Evolutionary conservation across 495 filamentous ascomycete genomes (phyloP), one percentile per base, ranked within the genome.

Genomic region (Penicillium coprophilum): DNA sequence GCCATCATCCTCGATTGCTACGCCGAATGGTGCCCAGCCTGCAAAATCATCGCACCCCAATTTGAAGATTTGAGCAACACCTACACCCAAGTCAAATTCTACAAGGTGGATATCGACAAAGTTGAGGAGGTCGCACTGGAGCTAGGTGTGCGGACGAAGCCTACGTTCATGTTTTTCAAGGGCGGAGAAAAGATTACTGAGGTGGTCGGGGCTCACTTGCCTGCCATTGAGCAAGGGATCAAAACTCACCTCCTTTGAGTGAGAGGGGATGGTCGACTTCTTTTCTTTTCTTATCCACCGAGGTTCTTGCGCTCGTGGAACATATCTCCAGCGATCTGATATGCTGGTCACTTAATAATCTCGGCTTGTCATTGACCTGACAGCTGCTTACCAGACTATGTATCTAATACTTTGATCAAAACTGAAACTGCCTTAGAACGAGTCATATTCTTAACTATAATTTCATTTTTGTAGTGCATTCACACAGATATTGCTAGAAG

Each of bases 11-110:
- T 96, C 66, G 92, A 96, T 77, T 89, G 83, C 73, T 91, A 86
- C 65, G 92, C 92, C 11, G 83, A 77, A 34, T 96, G 92, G 92
- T 96, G 92, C 77, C 89, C 88, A 6, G 92, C 92, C 48, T 96
- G 92, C 85, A 94, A 89, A 74, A 75, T 80, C 50, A 90, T 96
- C 63, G 83, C 90, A 7, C 92, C 92, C 11, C 66, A 80, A 19
- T 63, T 95, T 45, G 80, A 83, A 39, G 76, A 82, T 79, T 87
- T 66, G 71, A 80, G 84, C 58, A 61, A 86, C 24, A 56, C 65
- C 11, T 79, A 77, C 68, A 28, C 78, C 44, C 65, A 76, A 24
- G 81, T 82, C 55, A 77, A 82, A 61, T 96, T 96, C 76, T 86
- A 82, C 82, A 96, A 95, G 80, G 66, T 96, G 63, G 90, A 96